Percentiles rank a stretch among this genome's conserved stretches.
Evolutionary conservation across 169 alveolate species (phyloP).

Genomic region (Blepharisma undulans): DNA sequence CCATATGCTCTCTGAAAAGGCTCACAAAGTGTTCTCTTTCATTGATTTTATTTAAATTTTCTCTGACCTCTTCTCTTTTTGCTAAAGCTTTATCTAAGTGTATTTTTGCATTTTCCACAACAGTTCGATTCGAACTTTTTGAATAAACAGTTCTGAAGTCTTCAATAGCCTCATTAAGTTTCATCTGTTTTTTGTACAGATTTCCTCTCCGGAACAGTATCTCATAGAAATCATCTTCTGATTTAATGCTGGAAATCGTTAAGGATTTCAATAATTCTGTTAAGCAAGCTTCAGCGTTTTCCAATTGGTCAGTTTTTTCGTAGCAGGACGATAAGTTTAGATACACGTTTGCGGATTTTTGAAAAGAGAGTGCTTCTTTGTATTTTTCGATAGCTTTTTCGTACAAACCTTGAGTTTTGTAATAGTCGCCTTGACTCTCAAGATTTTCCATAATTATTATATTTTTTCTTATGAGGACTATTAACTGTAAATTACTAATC

Average conservation of each 20-base stretch:
- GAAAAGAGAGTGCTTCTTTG: not conserved
- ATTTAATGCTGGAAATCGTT: not conserved
- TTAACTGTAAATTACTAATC: not conserved
- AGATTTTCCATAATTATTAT: not conserved
- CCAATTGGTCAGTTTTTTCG: not conserved
- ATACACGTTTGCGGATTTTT: not conserved
- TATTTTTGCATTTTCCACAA: not conserved
- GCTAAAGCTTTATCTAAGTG: not conserved
- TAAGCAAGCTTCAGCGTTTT: not conserved
- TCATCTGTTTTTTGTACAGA: not conserved
- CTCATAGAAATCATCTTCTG: not conserved
- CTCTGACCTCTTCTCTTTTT: not conserved
- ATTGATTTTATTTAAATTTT: not conserved
- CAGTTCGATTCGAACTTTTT: not conserved
- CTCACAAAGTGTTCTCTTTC: conserved; percentile 19
- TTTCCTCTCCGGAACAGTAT: not conserved
- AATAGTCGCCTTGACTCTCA: not conserved
- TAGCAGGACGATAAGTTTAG: not conserved
- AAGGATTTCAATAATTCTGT: not conserved
- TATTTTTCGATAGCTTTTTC: not conserved
- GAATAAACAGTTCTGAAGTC: not conserved
- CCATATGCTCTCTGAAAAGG: not conserved
- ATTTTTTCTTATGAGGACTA: not conserved
- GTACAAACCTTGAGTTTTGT: not conserved
- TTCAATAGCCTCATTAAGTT: not conserved